Evolutionary conservation across 1,139 yeast species (phyloP), one percentile per base, ranked within the genome.

Genomic region (Oligophagozyma castellii): DNA sequence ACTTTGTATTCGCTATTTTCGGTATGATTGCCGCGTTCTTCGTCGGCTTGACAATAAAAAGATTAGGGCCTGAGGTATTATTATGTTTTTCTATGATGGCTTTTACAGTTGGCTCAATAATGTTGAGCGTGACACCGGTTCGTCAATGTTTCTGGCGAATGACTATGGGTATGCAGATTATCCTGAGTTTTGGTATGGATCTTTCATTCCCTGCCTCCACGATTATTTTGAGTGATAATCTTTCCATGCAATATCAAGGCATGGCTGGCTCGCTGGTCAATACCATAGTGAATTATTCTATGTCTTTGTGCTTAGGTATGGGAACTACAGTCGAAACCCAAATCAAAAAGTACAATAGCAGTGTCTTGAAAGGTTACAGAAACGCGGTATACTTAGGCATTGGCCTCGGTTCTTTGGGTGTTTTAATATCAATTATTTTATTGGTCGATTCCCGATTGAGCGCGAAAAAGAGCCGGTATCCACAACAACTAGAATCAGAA

Each of bases 251-350:
- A 31, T 65, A 67, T 35, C 76, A 70, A 46, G 75, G 75, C 18
- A 67, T 70, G 69, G 74, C 73, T 1, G 73, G 73, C 1, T 68
- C 74, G 1, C 47, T 69, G 30, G 70, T 69, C 2, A 56, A 69
- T 15, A 70, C 76, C 0, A 65, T 67, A 35, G 60, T 65, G 10
- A 69, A 67, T 42, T 69, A 69, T 37, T 65, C 72, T 2, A 70
- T 65, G 39, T 65, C 73, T 0, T 45, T 70, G 5, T 61, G 66
- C 30, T 51, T 69, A 24, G 73, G 72, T n/a, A 55, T 68, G 24
- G 66, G 65, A 5, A 59, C 63, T 12, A 62, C 68, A 8, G 67
- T 67, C 3, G 72, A 69, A 38, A 44, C 48, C 1, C 57, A 62
- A 31, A 53, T 61, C 1, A 44, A 45, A 14, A 42, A 48, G 7